phyloP scores from a whole-genome alignment of 164 flowering plant genomes.

The Pachysandra terminalis region DNA sequence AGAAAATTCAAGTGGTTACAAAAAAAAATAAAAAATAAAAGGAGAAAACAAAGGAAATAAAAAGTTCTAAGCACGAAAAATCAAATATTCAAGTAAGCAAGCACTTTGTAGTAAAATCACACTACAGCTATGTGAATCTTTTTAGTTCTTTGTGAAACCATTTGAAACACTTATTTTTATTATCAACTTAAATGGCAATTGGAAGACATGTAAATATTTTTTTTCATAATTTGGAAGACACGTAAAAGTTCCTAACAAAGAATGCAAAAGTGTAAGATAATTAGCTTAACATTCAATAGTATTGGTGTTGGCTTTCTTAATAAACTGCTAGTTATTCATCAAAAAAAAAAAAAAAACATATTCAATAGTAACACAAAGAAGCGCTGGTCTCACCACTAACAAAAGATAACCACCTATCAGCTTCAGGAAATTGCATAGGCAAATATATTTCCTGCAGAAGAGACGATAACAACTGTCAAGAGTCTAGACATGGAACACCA shows the following conservation, averaged over 20 bases:
- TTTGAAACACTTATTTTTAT: neutral
- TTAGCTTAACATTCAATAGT: neutral
- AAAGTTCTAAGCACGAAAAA: neutral
- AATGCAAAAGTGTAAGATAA: neutral
- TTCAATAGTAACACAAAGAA: neutral
- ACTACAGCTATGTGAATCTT: too few relatives aligned
- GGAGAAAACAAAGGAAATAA: neutral
- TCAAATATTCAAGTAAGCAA: neutral
- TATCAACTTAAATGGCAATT: neutral
- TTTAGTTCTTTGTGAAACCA: neutral
- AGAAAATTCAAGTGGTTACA: too few relatives aligned
- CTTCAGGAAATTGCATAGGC: conserved; percentile 64
- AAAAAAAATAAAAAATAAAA: neutral
- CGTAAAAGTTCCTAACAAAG: neutral
- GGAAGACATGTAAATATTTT: neutral
- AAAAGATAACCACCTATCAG: conserved; percentile 10
- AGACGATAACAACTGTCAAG: conserved; percentile 11
- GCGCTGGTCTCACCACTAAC: conserved; percentile 33
- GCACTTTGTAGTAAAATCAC: neutral
- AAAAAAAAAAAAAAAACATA: too few relatives aligned
- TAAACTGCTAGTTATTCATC: too few relatives aligned
- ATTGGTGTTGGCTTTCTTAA: too few relatives aligned
- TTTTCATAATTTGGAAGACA: too few relatives aligned
- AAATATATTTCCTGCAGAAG: conserved; percentile 56
- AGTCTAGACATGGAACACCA: neutral